phyloP scores from a whole-genome alignment of 1,284 basidiomycete species.

The Moniliella sp. region DNA sequence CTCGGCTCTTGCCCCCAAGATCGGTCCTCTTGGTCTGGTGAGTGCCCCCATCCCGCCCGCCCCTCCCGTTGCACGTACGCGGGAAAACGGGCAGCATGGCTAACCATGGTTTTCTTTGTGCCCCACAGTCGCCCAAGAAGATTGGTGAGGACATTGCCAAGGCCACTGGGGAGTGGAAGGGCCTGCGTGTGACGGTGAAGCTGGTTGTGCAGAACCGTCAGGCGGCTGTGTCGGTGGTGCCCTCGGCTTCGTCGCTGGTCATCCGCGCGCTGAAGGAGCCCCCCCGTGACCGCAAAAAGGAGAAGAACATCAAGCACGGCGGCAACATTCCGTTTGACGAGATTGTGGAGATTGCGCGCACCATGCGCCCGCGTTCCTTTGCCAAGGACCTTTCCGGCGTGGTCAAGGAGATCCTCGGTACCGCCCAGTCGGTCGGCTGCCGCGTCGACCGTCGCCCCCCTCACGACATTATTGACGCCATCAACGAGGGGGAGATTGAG shows the following conservation, averaged over 20 bases:
- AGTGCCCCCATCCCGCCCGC: too few relatives aligned
- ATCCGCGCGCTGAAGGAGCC: conserved; percentile 97
- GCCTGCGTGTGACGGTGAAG: conserved; percentile 95
- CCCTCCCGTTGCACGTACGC: too few relatives aligned
- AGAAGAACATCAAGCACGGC: conserved; percentile 98
- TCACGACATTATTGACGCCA: conserved; percentile 85
- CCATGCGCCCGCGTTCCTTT: conserved; percentile 83
- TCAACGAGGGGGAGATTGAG: conserved; percentile 83
- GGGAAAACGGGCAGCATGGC: too few relatives aligned
- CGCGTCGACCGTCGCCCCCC: conserved; percentile 73
- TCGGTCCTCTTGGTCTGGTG: conserved; percentile 99
- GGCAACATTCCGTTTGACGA: conserved; percentile 89
- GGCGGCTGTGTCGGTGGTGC: conserved; percentile 85
- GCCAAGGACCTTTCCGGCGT: conserved; percentile 72
- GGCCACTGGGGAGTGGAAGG: conserved; percentile 95
- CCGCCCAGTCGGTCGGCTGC: conserved; percentile 70
- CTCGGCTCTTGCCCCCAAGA: conserved; percentile 93
- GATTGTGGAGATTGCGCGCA: conserved; percentile 83
- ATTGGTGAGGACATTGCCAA: conserved; percentile 99
- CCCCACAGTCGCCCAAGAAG: conserved; percentile 99
- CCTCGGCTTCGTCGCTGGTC: conserved; percentile 88
- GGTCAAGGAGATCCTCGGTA: conserved; percentile 48
- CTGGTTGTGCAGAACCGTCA: conserved; percentile 99
- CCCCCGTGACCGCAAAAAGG: conserved; percentile 97
- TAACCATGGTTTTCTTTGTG: too few relatives aligned